Evolutionary conservation across 2,329 filamentous ascomycete species (phyloP).

Genomic region (Sporothrix schenckii): DNA sequence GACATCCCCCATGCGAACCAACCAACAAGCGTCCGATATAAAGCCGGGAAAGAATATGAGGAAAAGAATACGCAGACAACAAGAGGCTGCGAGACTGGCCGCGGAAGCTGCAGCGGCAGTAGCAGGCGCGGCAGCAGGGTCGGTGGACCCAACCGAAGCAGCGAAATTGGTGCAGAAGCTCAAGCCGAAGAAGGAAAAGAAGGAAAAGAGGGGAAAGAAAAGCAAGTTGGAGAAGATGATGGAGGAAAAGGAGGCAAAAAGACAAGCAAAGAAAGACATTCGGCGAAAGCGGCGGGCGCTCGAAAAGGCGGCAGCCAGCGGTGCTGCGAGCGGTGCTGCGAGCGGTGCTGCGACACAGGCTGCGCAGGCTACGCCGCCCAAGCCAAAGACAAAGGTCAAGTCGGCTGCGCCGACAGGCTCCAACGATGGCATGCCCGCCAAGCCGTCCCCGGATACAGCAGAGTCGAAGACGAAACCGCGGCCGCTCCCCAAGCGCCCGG

Average conservation of each 20-base stretch:
- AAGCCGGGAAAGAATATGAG: slow-evolving; percentile 32
- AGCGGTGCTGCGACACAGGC: neutral
- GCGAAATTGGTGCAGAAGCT: neutral
- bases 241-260: slow-evolving; percentile 22
- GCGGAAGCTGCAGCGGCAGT: slow-evolving; percentile 8
- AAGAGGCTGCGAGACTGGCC: slow-evolving; percentile 22
- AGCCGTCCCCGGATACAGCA: neutral
- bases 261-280: neutral
- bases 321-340: neutral
- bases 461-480: neutral
- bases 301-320: neutral
- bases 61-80: slow-evolving; percentile 31
- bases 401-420: neutral
- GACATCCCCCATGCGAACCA: neutral
- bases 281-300: neutral
- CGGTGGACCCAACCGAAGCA: neutral
- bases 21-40: neutral
- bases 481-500: slow-evolving; percentile 18
- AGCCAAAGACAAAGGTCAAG: neutral
- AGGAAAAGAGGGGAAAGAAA: slow-evolving; percentile 1
- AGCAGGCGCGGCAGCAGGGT: neutral
- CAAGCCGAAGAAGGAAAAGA: neutral
- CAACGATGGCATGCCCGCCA: neutral
- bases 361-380: neutral
- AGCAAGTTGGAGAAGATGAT: neutral